Evolutionary conservation across 2,329 filamentous ascomycete species (phyloP), one percentile per base, ranked within the genome.

Genomic region (Byssoonygena ceratinophila): DNA sequence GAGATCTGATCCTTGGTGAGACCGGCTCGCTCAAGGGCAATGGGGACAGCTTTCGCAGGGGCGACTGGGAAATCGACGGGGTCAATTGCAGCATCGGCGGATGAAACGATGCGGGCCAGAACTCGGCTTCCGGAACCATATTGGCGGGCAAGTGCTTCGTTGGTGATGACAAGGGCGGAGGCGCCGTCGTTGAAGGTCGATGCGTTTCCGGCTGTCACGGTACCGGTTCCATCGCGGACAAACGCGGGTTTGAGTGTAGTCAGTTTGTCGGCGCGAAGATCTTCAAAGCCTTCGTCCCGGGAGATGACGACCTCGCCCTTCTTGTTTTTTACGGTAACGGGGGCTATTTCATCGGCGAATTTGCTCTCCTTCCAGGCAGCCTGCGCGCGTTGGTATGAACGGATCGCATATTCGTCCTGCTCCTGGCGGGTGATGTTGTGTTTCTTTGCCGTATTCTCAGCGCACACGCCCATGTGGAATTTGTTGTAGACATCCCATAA

Each of bases 381-480:
- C 68, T 97, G 89, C 7, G 91, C 87, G 53, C 90, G 83, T 71
- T 88, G 80, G 70, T 96, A 98, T 3, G 85, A 92, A 67, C 81
- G 78, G 56, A 96, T 89, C 12, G 92, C 87, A 65, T 94, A 97
- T 58, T 84, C 78, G 63, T 98, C 92, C 72, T 98, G 92, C 66
- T 86, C 82, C 69, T 96, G 82, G 12, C 92, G 77, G 7, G 84
- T 83, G 57, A 98, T 79, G 0, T 78, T 74, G 69, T 87, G 79
- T 62, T 90, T 91, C 76, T 94, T 95, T 45, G 87, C 92, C 1
- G 91, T 96, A 60, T 84, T 87, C 74, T 98, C 92, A 14, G 90
- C 90, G 66, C 92, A 98, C 61, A 92, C 89, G 40, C 92, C 92
- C 92, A 98, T 98, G 71, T 97, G 92, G 64, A 96, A 85, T 66